Conservation (phyloP, 192 early-diverging fungal species). For the Linnemannia schmuckeri region DNA sequence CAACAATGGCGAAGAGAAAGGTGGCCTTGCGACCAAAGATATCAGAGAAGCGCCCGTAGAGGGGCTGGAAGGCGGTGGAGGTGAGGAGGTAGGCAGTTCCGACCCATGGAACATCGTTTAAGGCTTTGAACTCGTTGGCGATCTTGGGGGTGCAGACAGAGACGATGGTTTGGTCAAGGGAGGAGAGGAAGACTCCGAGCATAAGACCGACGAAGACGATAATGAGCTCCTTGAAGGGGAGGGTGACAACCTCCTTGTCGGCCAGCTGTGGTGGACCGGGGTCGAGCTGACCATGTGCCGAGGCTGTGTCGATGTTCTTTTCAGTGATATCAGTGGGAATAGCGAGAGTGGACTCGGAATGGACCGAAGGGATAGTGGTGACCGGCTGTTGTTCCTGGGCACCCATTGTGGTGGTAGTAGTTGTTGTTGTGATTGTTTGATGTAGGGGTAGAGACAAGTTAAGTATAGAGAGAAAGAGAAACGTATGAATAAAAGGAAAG, state of each 20-base stretch:
- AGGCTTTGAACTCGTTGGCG: conserved; percentile 70
- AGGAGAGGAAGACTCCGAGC: conserved; percentile 72
- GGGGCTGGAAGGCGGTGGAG: conserved; percentile 77
- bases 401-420: conserved; percentile 2
- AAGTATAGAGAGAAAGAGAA: neutral
- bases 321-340: neutral
- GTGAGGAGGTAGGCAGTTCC: conserved; percentile 77
- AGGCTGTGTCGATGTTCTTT: neutral
- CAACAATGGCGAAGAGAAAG: conserved; percentile 70
- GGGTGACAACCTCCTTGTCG: conserved; percentile 13
- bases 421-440: neutral
- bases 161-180: conserved; percentile 85
- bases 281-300: conserved; percentile 1
- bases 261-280: conserved; percentile 12
- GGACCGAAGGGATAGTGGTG: neutral
- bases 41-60: conserved; percentile 79
- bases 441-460: neutral
- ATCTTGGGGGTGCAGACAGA: conserved; percentile 76
- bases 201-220: conserved; percentile 57
- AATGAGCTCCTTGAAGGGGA: conserved; percentile 47
- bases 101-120: conserved; percentile 71
- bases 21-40: conserved; percentile 82
- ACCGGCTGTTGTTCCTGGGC: neutral
- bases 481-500: neutral
- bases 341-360: conserved; percentile 5